Percentiles rank a stretch among this genome's conserved stretches.
phyloP scores from a whole-genome alignment of 1,284 basidiomycete species.

The Pisolithus thermaeus region DNA sequence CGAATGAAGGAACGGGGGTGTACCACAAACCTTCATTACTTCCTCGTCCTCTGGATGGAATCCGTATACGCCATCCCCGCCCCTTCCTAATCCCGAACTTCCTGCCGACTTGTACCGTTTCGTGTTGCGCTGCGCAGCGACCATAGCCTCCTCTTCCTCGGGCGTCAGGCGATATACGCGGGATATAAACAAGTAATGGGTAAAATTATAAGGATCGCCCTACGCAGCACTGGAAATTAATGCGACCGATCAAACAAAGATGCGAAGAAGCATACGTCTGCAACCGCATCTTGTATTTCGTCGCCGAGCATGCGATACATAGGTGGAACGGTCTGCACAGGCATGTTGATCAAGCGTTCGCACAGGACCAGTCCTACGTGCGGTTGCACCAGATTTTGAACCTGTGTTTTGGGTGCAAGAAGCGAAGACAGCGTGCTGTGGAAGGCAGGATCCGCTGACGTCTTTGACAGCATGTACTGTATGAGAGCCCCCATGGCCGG shows the following conservation, averaged over 20 bases:
- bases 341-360: conserved; percentile 89
- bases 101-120: conserved; percentile 19
- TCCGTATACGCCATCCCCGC: conserved; percentile 50
- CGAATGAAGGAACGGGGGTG: no score
- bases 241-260: neutral
- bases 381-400: conserved; percentile 19
- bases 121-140: conserved; percentile 10
- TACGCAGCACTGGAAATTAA: conserved; percentile 23
- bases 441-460: conserved; percentile 42
- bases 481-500: conserved; percentile 62
- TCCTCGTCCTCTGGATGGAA: conserved; percentile 87
- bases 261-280: conserved; percentile 44
- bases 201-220: conserved; percentile 66
- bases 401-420: conserved; percentile 31
- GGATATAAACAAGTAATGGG: conserved; percentile 69
- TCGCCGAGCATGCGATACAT: conserved; percentile 84
- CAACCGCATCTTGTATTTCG: conserved; percentile 68
- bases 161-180: conserved; percentile 63
- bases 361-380: conserved; percentile 80
- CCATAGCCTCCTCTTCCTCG: conserved; percentile 49
- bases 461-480: conserved; percentile 61
- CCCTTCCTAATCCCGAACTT: conserved; percentile 20
- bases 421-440: conserved; percentile 47
- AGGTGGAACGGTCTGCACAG: conserved; percentile 82
- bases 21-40: conserved; percentile 53